These are phyloP conservation scores for Rhizopogon vinicolor DNA, from an alignment of 768 basidiomycete species.

Conservation along the genomic window DNA sequence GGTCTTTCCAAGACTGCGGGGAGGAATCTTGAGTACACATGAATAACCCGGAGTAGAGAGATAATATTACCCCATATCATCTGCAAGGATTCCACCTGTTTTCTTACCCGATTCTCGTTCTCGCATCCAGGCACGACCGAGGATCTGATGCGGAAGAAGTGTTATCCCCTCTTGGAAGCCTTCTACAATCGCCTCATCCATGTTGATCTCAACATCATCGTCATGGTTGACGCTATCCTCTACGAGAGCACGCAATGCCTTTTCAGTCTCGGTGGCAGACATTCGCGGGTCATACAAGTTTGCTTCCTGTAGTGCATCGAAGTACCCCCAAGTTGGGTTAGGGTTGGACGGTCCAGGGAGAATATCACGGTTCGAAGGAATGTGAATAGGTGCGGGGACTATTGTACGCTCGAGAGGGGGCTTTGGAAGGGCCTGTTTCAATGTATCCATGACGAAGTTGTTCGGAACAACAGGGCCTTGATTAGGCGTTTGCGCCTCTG, in stretches of 20 bases:
- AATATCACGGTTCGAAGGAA: slow-evolving; percentile 14
- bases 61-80: slow-evolving; percentile 73
- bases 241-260: slow-evolving; percentile 73
- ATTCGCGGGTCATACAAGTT: slow-evolving; percentile 26
- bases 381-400: slow-evolving; percentile 30
- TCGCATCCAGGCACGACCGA: slow-evolving; percentile 85
- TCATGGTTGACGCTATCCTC: slow-evolving; percentile 56
- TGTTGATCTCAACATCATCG: slow-evolving; percentile 50
- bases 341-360: slow-evolving; percentile 10
- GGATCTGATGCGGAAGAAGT: slow-evolving; percentile 84
- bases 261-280: slow-evolving; percentile 61
- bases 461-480: slow-evolving; percentile 2
- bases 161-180: slow-evolving; percentile 70
- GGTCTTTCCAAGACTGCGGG: slow-evolving; percentile 73
- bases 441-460: slow-evolving; percentile 14
- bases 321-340: slow-evolving; percentile 24
- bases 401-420: slow-evolving; percentile 13
- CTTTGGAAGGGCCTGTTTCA: slow-evolving; percentile 18
- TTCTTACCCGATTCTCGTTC: slow-evolving; percentile 77
- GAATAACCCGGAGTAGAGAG: background rate
- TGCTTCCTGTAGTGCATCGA: slow-evolving; percentile 23
- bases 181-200: slow-evolving; percentile 65
- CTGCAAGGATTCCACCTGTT: slow-evolving; percentile 84
- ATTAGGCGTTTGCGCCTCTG: background rate
- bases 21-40: background rate